Evolutionary conservation across 768 basidiomycete species (phyloP), one percentile per base, ranked within the genome.

Genomic region (Rhizopogon sp.): DNA sequence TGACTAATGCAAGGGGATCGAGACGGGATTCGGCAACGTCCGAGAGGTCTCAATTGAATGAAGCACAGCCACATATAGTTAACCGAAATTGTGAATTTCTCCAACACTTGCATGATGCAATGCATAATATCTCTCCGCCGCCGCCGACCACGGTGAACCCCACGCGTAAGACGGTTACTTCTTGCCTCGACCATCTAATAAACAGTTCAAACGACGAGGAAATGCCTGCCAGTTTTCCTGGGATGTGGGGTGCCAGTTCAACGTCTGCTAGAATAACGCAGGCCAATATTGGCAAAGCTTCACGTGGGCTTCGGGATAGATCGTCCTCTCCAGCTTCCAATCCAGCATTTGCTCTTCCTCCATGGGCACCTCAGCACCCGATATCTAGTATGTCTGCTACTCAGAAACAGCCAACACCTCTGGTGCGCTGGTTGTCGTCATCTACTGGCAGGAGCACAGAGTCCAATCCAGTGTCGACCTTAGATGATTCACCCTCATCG

Each of bases 291-390:
- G 45, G 51, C n/a, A 52, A 22, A 31, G n/a, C 17, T 49, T 25
- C 52, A 53, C 52, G 52, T 53, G 52, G 31, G 7, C 17, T 53
- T 46, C 52, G 47, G 16, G 45, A 29, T 20, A 53, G 45, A 25
- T 49, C 43, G 14, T 9, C 47, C 47, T 50, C 52, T 53, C 14
- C 52, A 11, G 35, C 11, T 37, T 37, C 35, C 35, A 37, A 37
- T 37, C 11, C 35, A 50, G n/a, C 13, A 14, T 45, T 28, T 35
- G 31, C 28, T 20, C 14, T 35, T 25, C 31, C 52, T 45, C 16
- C 52, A 53, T 49, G 46, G 35, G 43, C 52, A 25, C 43, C 37
- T 6, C 46, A 47, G 10, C 46, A 35, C 31, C 9, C 52, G 35
- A 11, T 53, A 8, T 49, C 52, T n/a, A 53, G 31, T 33, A 22